phyloP scores from a whole-genome alignment of 1,284 basidiomycete genomes.

The Xerocomus nothofagi region DNA sequence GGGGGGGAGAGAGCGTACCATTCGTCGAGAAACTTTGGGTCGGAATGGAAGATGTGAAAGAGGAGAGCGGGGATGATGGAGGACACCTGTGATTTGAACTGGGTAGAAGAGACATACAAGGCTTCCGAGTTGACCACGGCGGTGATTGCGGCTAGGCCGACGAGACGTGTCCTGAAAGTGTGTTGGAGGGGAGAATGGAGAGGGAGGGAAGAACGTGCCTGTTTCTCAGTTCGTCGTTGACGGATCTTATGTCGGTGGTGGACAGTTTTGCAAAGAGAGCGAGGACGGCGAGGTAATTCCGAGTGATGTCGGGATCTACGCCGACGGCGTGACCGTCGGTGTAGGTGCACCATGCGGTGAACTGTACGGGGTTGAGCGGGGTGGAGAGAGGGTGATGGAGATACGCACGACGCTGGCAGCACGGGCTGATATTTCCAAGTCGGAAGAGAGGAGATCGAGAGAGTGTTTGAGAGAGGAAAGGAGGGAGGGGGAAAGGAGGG shows the following conservation, averaged over 20 bases:
- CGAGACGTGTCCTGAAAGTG: conserved; percentile 67
- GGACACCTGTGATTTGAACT: conserved; percentile 74
- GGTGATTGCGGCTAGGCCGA: conserved; percentile 83
- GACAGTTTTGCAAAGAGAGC: conserved; percentile 68
- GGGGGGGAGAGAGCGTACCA: too few species aligned
- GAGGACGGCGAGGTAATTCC: conserved; percentile 72
- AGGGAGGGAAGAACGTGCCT: conserved; percentile 43
- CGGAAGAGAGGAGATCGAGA: conserved; percentile 61
- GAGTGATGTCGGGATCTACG: conserved; percentile 69
- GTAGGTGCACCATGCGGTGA: conserved; percentile 91
- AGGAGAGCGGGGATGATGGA: conserved; percentile 78
- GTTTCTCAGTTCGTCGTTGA: conserved; percentile 67
- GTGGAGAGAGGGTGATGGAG: background rate
- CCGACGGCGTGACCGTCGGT: conserved; percentile 83
- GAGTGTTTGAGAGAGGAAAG: conserved; percentile 72
- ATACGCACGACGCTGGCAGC: conserved; percentile 77
- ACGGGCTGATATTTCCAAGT: conserved; percentile 84
- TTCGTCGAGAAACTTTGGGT: conserved; percentile 60
- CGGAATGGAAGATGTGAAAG: conserved; percentile 65
- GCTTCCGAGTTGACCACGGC: conserved; percentile 86
- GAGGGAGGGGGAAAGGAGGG: conserved; percentile 79
- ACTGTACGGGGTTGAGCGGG: conserved; percentile 44
- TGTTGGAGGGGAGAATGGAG: background rate
- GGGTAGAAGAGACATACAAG: conserved; percentile 72
- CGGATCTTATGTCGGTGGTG: conserved; percentile 42